These are phyloP conservation scores for Zarea fungicola DNA, from an alignment of 2,329 filamentous ascomycete species.

Conservation along the genomic window DNA sequence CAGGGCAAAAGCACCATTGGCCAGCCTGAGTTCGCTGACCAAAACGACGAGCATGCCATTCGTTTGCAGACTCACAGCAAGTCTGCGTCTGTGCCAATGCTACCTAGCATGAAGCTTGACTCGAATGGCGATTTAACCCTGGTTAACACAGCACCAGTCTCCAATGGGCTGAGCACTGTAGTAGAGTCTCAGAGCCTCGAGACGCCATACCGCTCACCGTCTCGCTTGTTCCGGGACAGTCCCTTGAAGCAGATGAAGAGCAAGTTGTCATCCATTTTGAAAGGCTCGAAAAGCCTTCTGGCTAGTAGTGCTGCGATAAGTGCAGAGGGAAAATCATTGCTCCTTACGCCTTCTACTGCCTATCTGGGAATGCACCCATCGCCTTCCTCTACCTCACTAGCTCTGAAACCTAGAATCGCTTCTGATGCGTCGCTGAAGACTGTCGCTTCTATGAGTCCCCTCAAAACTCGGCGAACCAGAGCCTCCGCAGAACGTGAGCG, in stretches of 20 bases:
- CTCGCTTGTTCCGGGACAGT: constrained; percentile 59
- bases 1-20: constrained; percentile 44
- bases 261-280: constrained; percentile 85
- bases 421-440: constrained; percentile 16
- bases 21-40: constrained; percentile 31
- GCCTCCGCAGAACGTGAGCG: constrained; percentile 57
- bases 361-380: constrained; percentile 39
- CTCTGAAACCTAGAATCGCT: constrained; percentile 21
- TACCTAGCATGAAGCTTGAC: constrained; percentile 28
- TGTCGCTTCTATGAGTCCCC: constrained; percentile 33
- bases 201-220: constrained; percentile 52
- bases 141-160: constrained; percentile 58
- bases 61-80: constrained; percentile 42
- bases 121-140: constrained; percentile 27
- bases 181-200: constrained; percentile 35
- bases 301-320: constrained; percentile 66
- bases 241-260: constrained; percentile 89
- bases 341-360: constrained; percentile 49
- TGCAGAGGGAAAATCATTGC: constrained; percentile 54
- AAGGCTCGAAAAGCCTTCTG: constrained; percentile 79
- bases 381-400: constrained; percentile 46
- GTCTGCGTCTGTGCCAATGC: constrained; percentile 56
- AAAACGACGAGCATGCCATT: neutral
- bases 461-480: constrained; percentile 45
- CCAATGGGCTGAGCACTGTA: constrained; percentile 44